phyloP scores from a whole-genome alignment of 2,329 filamentous ascomycete genomes.

The Ceratocystis albifundus region DNA sequence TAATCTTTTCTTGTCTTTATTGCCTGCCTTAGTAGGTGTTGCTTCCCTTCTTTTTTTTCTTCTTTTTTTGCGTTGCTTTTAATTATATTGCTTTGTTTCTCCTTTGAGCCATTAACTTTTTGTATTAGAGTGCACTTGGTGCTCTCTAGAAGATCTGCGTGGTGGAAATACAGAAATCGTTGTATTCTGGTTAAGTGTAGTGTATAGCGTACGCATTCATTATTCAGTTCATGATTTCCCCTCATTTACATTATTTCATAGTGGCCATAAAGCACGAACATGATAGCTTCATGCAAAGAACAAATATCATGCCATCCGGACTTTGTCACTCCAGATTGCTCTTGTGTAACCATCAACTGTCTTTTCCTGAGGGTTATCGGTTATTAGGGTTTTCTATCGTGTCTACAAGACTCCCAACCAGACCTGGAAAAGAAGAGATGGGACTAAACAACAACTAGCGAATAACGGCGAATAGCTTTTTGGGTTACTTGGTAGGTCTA shows the following conservation, averaged over 20 bases:
- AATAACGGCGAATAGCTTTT: neutral
- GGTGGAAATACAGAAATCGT: too few relatives aligned
- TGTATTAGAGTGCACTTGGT: neutral
- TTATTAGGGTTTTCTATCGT: neutral
- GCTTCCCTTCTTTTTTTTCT: slow-evolving; percentile 24
- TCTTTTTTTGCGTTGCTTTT: slow-evolving; percentile 24
- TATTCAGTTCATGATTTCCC: too few relatives aligned
- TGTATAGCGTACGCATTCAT: too few relatives aligned
- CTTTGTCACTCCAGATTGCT: neutral
- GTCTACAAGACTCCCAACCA: neutral
- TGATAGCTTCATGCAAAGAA: too few relatives aligned
- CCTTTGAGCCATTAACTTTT: neutral
- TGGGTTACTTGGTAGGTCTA: neutral
- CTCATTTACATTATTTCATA: too few relatives aligned
- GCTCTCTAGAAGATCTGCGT: neutral
- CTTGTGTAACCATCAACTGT: neutral
- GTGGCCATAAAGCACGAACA: too few relatives aligned
- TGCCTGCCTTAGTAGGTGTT: slow-evolving; percentile 13
- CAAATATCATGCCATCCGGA: too few relatives aligned
- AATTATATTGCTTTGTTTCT: neutral
- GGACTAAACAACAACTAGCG: neutral
- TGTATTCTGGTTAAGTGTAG: too few relatives aligned
- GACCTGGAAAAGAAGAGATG: neutral
- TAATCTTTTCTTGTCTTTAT: neutral
- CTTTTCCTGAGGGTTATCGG: neutral